Evolutionary conservation across 2,329 filamentous ascomycete genomes (phyloP), one percentile per base, ranked within the genome.

Genomic region (Pseudocercospora macadamiae): DNA sequence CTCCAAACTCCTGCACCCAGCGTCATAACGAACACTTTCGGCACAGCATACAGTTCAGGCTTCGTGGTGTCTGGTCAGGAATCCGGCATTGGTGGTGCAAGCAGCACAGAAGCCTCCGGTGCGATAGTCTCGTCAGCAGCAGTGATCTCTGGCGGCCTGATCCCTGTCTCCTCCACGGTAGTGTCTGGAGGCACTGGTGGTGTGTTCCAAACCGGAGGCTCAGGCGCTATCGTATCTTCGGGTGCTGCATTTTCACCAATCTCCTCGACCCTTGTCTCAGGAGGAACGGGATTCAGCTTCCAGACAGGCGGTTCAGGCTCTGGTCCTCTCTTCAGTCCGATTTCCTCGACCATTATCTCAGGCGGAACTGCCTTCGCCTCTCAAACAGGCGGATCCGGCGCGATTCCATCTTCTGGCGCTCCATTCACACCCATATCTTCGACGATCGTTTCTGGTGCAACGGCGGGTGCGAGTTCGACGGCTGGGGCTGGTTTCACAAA

Each of bases 11-110:
- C 59, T 18, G 62, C 65, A 21, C 60, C 53, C 28, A 54, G 51
- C 26, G 60, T 60, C 7, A 51, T 48, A 14, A 60, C 60, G 4
- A 65, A 61, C 28, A 59, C 55, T 8, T 59, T 56, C 36, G 63
- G 59, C 14, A 70, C 64, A 3, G 64, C 66, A 4, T 66, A 21
- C 55, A 67, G 66, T 58, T 66, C 66, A 4, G 62, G 62, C 26
- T 62, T 49, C 37, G 54, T 62, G 10, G 54, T 51, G n/a, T 66
- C 64, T 9, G 66, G 67, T 3, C 53, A 12, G 9, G 55, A 55
- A 6, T 53, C 59, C n/a, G 62, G 61, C n/a, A 60, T 34, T 19
- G 56, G 52, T 25, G 62, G 64, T 18, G 61, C 53, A 10, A 58
- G 53, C 37, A 60, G 63, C 39, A 63, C 59, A 14, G 42, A n/a